phyloP scores from a whole-genome alignment of 2,329 filamentous ascomycete genomes.

The Meredithiella fracta region DNA sequence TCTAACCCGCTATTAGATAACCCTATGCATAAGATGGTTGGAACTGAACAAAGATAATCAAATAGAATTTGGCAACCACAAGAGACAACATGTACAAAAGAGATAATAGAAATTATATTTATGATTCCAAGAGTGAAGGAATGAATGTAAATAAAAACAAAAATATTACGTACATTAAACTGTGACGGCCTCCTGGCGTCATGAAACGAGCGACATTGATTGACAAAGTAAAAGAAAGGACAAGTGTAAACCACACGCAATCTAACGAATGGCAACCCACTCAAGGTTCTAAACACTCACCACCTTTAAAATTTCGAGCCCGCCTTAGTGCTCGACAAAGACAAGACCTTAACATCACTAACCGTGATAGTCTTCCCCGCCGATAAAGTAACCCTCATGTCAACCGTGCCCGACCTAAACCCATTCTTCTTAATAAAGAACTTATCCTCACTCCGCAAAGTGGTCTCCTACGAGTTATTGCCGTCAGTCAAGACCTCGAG shows the following conservation, averaged over 20 bases:
- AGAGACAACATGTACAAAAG: background rate
- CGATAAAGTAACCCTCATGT: slow-evolving; percentile 37
- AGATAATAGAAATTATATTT: background rate
- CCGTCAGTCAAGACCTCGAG: slow-evolving; percentile 46
- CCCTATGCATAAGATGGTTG: background rate
- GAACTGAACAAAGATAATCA: background rate
- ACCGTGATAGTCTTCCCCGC: slow-evolving; percentile 35
- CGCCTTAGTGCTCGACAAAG: slow-evolving; percentile 20
- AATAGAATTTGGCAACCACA: background rate
- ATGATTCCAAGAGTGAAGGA: no score
- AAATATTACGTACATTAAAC: background rate
- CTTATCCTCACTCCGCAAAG: slow-evolving; percentile 38
- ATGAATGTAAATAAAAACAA: background rate
- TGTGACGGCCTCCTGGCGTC: background rate
- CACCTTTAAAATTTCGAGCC: slow-evolving; percentile 20
- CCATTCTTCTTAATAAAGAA: slow-evolving; percentile 45
- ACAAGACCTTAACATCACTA: slow-evolving; percentile 30
- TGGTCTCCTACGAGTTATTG: slow-evolving; percentile 41
- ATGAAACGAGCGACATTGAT: background rate
- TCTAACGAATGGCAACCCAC: no score
- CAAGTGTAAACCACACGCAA: background rate
- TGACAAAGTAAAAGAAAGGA: background rate
- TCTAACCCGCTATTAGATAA: background rate
- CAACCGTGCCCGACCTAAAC: slow-evolving; percentile 36
- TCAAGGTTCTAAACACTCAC: background rate